Evolutionary conservation across 805 yeast genomes (phyloP).

Genomic region (Barnettozyma sucrosica): DNA sequence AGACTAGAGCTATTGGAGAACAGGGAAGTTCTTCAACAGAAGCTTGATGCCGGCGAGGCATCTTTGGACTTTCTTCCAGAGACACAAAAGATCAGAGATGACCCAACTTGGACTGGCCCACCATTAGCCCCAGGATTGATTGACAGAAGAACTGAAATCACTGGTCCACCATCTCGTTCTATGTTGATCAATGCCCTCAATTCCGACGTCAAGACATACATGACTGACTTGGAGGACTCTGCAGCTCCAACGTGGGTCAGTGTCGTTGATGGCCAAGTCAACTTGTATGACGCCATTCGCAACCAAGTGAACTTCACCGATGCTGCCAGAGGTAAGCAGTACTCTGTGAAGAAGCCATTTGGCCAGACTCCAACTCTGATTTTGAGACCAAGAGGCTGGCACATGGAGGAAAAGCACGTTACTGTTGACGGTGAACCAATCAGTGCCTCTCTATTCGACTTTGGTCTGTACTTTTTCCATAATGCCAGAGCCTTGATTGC

Average conservation of each 20-base stretch:
- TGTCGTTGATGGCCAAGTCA: slow-evolving; percentile 75
- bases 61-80: slow-evolving; percentile 55
- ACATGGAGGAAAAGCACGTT: slow-evolving; percentile 69
- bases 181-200: slow-evolving; percentile 81
- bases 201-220: slow-evolving; percentile 72
- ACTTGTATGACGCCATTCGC: slow-evolving; percentile 70
- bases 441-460: slow-evolving; percentile 72
- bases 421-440: slow-evolving; percentile 70
- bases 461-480: slow-evolving; percentile 72
- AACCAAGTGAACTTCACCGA: slow-evolving; percentile 50
- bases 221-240: slow-evolving; percentile 84
- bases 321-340: slow-evolving; percentile 37
- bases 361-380: slow-evolving; percentile 63
- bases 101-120: slow-evolving; percentile 72
- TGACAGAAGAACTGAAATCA: slow-evolving; percentile 74
- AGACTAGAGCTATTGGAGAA: slow-evolving; percentile 53
- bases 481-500: slow-evolving; percentile 58
- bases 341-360: slow-evolving; percentile 32
- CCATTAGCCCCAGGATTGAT: slow-evolving; percentile 66
- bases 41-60: slow-evolving; percentile 44
- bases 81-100: slow-evolving; percentile 60
- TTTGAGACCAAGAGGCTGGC: slow-evolving; percentile 90
- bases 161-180: slow-evolving; percentile 82
- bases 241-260: slow-evolving; percentile 81
- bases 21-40: slow-evolving; percentile 53